Evolutionary conservation across 2,329 filamentous ascomycete genomes (phyloP).

Genomic region (Akanthomyces muscarius): DNA sequence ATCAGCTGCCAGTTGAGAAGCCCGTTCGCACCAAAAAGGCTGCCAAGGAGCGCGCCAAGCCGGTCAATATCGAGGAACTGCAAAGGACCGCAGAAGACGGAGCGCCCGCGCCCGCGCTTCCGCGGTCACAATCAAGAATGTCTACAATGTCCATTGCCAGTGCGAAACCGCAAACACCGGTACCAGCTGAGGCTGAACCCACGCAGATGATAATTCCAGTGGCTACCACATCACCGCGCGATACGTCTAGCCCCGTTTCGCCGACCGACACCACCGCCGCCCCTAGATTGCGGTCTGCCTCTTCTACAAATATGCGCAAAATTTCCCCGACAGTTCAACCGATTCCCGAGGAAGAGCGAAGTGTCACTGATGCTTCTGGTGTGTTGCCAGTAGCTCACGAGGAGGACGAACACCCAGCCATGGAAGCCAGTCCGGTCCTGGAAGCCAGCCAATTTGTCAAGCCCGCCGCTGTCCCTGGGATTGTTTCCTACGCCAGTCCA

Average conservation of each 20-base stretch:
- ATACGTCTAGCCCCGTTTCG: neutral
- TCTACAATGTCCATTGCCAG: conserved; percentile 22
- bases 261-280: conserved; percentile 21
- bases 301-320: conserved; percentile 24
- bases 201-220: neutral
- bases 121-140: conserved; percentile 28
- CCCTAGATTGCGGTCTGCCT: conserved; percentile 21
- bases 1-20: conserved; percentile 53
- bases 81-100: conserved; percentile 58
- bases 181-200: neutral
- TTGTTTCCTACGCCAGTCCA: conserved; percentile 48
- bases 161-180: neutral
- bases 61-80: conserved; percentile 61
- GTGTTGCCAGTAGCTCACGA: conserved; percentile 21
- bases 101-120: conserved; percentile 31
- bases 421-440: neutral
- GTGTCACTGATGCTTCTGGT: neutral
- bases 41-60: conserved; percentile 50
- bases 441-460: neutral
- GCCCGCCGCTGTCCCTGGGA: conserved; percentile 36
- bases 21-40: conserved; percentile 18
- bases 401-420: conserved; percentile 21
- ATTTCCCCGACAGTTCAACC: conserved; percentile 34
- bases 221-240: neutral
- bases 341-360: conserved; percentile 41